Evolutionary conservation across 2,329 filamentous ascomycete species (phyloP), one percentile per base, ranked within the genome.

Genomic region (Aureobasidium zeae): DNA sequence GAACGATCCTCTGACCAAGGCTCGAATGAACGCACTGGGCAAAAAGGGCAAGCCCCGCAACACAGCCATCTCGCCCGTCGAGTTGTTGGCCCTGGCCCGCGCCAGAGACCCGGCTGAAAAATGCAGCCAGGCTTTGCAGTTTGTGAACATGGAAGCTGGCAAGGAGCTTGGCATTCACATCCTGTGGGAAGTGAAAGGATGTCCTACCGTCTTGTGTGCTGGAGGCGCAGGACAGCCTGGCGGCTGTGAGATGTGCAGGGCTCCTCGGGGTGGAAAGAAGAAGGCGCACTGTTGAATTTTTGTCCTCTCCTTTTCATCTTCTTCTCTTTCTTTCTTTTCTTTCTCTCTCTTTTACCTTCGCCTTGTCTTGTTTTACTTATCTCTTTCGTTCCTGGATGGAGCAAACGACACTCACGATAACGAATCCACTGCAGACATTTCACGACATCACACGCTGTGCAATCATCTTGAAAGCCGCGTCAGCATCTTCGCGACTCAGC

Each of bases 11-110:
- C 32, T 29, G 5, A 32, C 36, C 24, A 34, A 26, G 6, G 31
- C 35, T 7, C 12, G 20, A 12, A 30, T 10, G 15, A 29, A 9
- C 6, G 17, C 8, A 12, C 5, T 16, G 8, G 7, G 5, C 15
- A 43, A 43, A n/a, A 43, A 34, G 11, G 28, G 25, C 32, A 44
- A 25, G 10, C 22, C 30, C 4, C 31, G 43, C 13, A 45, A 45
- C 11, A 15, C 3, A 2, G 10, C 43, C 4, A n/a, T 37, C 13
- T 19, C 25, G 6, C 43, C 43, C 1, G n/a, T 7, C 1, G 22
- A 37, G 15, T 5, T 45, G 15, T 20, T 19, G 3, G 5, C 2
- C 1, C 8, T 37, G 8, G 16, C 32, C 3, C 15, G 25, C 10
- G 12, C 2, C 2, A 24, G n/a, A 19, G 33, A 45, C 9, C 9